Evolutionary conservation across 1,139 yeast genomes (phyloP).

Genomic region (Candida freyschussii): DNA sequence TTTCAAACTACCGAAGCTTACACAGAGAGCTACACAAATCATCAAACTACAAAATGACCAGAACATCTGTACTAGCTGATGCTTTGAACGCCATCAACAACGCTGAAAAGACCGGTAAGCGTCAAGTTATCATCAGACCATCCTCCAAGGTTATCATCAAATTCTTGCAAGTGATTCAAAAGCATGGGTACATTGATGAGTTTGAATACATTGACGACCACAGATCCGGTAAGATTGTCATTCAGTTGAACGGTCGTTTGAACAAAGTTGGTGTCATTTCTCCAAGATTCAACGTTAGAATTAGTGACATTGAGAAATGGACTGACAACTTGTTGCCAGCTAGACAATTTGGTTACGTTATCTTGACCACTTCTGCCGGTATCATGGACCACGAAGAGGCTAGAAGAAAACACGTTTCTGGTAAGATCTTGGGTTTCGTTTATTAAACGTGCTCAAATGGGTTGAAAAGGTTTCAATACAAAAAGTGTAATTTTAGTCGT

Average conservation of each 20-base stretch:
- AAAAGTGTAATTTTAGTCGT: too few species aligned
- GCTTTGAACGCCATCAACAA: constrained; percentile 98
- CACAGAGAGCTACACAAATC: not conserved
- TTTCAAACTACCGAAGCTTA: constrained; percentile 9
- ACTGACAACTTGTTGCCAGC: constrained; percentile 97
- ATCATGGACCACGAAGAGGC: constrained; percentile 99
- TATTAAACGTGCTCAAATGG: too few species aligned
- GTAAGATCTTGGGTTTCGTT: constrained; percentile 95
- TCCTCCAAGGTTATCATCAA: constrained; percentile 98
- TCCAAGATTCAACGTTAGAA: constrained; percentile 96
- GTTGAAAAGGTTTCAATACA: too few species aligned
- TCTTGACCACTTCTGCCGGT: constrained; percentile 98
- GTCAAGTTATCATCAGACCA: constrained; percentile 99
- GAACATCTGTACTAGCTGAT: constrained; percentile 99
- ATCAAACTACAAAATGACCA: constrained; percentile 93
- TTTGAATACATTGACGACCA: constrained; percentile 98
- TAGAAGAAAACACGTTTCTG: constrained; percentile 99
- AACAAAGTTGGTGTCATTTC: constrained; percentile 99
- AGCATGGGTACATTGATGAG: constrained; percentile 99
- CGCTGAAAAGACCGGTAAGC: constrained; percentile 99
- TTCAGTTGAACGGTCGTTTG: constrained; percentile 96
- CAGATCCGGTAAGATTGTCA: constrained; percentile 97
- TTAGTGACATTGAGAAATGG: constrained; percentile 96
- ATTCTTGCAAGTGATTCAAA: constrained; percentile 96
- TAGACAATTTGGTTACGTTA: constrained; percentile 97